These are phyloP conservation scores for Dendrobium nobile DNA, from an alignment of 106 monocot species.

Conservation along the genomic window DNA sequence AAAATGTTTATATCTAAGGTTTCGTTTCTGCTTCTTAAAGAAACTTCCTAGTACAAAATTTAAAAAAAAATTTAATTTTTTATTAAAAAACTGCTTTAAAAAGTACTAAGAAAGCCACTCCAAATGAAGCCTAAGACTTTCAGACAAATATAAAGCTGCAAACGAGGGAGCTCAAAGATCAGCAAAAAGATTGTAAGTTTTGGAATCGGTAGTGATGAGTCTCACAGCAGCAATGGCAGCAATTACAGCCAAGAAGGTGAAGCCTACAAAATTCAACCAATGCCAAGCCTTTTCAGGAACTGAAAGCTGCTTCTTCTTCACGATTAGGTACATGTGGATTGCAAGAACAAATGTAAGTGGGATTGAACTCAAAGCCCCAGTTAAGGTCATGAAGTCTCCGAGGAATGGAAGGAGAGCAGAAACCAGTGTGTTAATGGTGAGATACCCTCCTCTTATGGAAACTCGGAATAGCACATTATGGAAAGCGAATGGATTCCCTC, in stretches of 20 bases:
- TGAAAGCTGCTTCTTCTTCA: conserved; percentile 51
- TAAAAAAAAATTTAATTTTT: no score
- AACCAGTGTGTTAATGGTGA: conserved; percentile 70
- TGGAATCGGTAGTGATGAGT: conserved; percentile 64
- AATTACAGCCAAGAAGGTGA: conserved; percentile 46
- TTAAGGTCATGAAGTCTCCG: conserved; percentile 95
- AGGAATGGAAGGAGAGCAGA: conserved; percentile 84
- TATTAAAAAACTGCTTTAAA: no score
- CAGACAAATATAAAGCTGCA: no score
- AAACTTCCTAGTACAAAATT: no score
- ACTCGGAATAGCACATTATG: conserved; percentile 65
- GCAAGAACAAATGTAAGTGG: conserved; percentile 93
- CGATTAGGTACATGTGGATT: conserved; percentile 85
- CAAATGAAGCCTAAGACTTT: no score
- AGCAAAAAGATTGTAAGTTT: conserved; percentile 70
- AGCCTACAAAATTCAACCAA: conserved; percentile 68
- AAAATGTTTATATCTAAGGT: no score
- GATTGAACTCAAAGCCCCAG: conserved; percentile 80
- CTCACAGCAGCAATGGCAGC: conserved; percentile 58
- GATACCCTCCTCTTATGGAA: conserved; percentile 69
- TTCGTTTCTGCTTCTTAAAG: no score
- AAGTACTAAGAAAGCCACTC: no score
- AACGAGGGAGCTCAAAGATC: conserved; percentile 23
- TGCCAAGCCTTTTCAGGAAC: conserved; percentile 56
- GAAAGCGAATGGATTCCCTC: conserved; percentile 48